Conservation (phyloP, 2,329 filamentous ascomycete species). For the Didymella pomorum region DNA sequence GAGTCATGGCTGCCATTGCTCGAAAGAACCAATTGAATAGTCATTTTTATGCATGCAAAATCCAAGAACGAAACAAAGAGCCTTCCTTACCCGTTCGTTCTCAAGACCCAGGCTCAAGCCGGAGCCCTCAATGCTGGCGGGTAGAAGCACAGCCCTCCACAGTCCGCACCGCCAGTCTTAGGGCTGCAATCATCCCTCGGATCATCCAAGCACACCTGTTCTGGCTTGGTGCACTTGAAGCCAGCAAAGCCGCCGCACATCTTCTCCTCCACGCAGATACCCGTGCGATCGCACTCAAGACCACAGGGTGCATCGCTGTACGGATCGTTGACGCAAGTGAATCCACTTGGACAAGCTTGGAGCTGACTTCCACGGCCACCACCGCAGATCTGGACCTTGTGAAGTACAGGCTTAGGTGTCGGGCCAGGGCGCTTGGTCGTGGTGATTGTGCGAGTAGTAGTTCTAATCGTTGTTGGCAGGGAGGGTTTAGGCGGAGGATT, state of each 20-base stretch:
- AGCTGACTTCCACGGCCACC: constrained; percentile 29
- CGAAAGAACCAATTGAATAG: no score
- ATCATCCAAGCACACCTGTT: constrained; percentile 54
- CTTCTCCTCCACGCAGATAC: constrained; percentile 47
- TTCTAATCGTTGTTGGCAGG: not conserved
- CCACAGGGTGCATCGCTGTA: constrained; percentile 39
- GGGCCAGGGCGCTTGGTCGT: not conserved
- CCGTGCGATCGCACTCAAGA: constrained; percentile 41
- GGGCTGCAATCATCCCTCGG: constrained; percentile 55
- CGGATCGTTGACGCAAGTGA: constrained; percentile 45
- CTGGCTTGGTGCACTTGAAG: constrained; percentile 40
- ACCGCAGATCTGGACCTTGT: constrained; percentile 35
- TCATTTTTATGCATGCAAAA: no score
- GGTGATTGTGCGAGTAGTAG: not conserved
- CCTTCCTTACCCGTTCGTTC: no score
- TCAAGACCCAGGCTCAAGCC: not conserved
- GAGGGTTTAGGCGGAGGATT: not conserved
- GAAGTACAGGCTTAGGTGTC: not conserved
- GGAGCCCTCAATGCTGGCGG: constrained; percentile 11
- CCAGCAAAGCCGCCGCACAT: constrained; percentile 55
- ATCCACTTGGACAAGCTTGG: constrained; percentile 18
- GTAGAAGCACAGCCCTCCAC: constrained; percentile 54
- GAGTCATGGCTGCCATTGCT: not conserved
- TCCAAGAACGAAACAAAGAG: no score
- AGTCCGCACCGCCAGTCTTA: constrained; percentile 52